phyloP scores from a whole-genome alignment of 352 stramenopile genomes.

The Globisporangium mamillatum region DNA sequence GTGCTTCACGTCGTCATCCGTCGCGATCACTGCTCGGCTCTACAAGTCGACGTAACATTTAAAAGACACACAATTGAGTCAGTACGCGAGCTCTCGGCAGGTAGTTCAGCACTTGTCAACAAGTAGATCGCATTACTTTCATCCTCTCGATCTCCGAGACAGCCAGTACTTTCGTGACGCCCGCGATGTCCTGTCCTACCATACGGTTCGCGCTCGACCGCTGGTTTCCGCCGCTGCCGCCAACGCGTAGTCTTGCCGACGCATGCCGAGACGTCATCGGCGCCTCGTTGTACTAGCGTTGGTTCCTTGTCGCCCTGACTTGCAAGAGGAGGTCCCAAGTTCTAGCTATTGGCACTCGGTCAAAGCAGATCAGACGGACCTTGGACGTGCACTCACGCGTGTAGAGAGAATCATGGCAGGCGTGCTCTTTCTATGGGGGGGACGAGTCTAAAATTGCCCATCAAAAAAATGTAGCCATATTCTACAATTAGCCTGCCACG shows the following conservation, averaged over 20 bases:
- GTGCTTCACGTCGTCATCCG: slow-evolving; percentile 37
- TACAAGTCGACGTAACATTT: slow-evolving; percentile 2
- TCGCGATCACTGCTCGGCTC: slow-evolving; percentile 57
- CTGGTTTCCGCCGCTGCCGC: slow-evolving; percentile 5
- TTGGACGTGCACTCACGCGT: no score
- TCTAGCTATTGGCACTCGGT: no score
- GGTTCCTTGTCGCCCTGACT: neutral
- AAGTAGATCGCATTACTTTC: slow-evolving; percentile 25
- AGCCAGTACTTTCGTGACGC: slow-evolving; percentile 35
- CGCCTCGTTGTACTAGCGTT: no score
- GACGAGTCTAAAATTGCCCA: neutral
- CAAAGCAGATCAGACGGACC: neutral
- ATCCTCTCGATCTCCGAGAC: slow-evolving; percentile 42
- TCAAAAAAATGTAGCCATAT: neutral
- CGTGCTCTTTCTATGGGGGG: neutral
- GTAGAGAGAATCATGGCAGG: no score
- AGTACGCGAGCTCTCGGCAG: no score
- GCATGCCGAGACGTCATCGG: slow-evolving; percentile 7
- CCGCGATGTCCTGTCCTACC: slow-evolving; percentile 59
- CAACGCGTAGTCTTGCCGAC: slow-evolving; percentile 5
- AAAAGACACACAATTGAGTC: no score
- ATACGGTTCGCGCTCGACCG: slow-evolving; percentile 43
- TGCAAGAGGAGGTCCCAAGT: no score
- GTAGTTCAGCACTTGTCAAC: no score
- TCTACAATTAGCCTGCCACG: neutral